A percentile compares a stretch with the other conserved stretches of the same genome.
phyloP scores from a whole-genome alignment of 1,139 yeast species.

The Geotrichum restrictum region DNA sequence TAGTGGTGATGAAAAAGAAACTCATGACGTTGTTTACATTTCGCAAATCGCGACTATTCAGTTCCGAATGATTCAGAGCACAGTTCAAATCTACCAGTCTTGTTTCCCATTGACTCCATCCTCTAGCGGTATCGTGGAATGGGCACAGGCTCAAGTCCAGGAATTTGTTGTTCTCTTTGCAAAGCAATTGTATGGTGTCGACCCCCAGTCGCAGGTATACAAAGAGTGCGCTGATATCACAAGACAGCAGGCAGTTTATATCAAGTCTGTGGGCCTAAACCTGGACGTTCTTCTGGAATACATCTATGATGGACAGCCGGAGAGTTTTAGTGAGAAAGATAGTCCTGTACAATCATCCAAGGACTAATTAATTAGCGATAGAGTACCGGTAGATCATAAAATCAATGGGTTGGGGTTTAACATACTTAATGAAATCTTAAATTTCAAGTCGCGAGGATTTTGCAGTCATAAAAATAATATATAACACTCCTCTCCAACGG shows the following conservation, averaged over 20 bases:
- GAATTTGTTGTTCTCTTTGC: slow-evolving; percentile 56
- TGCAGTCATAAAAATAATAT: too few species aligned
- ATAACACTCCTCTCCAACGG: too few species aligned
- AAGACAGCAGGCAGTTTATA: slow-evolving; percentile 55
- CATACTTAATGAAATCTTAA: too few species aligned
- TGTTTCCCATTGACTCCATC: slow-evolving; percentile 40
- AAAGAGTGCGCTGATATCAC: slow-evolving; percentile 52
- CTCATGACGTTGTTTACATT: background rate
- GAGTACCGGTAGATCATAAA: too few species aligned
- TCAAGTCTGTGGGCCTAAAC: slow-evolving; percentile 66
- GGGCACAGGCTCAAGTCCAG: slow-evolving; percentile 68
- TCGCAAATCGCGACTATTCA: slow-evolving; percentile 56
- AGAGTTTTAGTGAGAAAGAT: background rate
- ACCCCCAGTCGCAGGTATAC: slow-evolving; percentile 46
- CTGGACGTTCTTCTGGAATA: slow-evolving; percentile 48
- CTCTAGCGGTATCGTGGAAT: slow-evolving; percentile 49
- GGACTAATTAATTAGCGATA: too few species aligned
- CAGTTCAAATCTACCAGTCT: slow-evolving; percentile 46
- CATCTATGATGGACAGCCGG: slow-evolving; percentile 14
- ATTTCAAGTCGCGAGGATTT: too few species aligned
- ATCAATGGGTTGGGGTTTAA: too few species aligned
- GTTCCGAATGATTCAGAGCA: slow-evolving; percentile 50
- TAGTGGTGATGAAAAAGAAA: slow-evolving; percentile 51
- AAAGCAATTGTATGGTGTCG: slow-evolving; percentile 64
- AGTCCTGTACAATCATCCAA: background rate